Percentiles rank a stretch among this genome's conserved stretches.
phyloP scores from a whole-genome alignment of 2,329 filamentous ascomycete genomes.

The Cercospora berteroae region DNA sequence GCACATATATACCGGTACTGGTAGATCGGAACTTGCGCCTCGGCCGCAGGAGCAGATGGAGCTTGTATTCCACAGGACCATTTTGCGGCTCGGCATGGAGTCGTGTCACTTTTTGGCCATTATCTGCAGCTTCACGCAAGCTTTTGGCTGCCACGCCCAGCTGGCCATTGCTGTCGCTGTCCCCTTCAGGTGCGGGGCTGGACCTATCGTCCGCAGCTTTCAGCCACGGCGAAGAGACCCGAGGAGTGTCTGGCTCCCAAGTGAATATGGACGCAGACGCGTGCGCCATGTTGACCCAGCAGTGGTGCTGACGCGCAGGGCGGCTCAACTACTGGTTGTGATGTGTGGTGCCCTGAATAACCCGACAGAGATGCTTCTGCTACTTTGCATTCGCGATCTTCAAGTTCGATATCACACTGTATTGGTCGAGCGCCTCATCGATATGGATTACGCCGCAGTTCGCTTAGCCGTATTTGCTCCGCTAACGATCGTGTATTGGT shows the following conservation, averaged over 20 bases:
- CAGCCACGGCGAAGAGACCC: constrained; percentile 89
- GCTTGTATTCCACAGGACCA: constrained; percentile 93
- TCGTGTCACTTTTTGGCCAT: constrained; percentile 56
- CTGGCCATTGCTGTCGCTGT: background rate
- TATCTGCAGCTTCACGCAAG: constrained; percentile 14
- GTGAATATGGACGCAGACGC: constrained; percentile 90
- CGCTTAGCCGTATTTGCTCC: constrained; percentile 18
- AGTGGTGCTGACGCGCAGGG: background rate
- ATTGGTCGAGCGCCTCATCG: constrained; percentile 10
- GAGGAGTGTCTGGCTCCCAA: constrained; percentile 81
- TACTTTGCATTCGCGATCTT: background rate
- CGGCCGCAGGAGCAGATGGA: constrained; percentile 80
- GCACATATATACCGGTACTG: constrained; percentile 60
- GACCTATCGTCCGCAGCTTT: constrained; percentile 36
- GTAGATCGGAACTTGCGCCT: constrained; percentile 70
- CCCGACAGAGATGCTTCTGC: background rate
- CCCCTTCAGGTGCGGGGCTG: constrained; percentile 1
- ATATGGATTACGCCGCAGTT: constrained; percentile 1
- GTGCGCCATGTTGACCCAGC: background rate
- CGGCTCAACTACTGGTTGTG: background rate
- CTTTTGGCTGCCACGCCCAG: constrained; percentile 12
- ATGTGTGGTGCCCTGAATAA: background rate
- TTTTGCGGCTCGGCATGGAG: constrained; percentile 89
- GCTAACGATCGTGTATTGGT: constrained; percentile 51
- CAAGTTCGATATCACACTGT: background rate